Percentiles rank a stretch among this genome's conserved stretches.
phyloP scores from a whole-genome alignment of 495 filamentous ascomycete genomes.

The Aspergillus nidulans region DNA sequence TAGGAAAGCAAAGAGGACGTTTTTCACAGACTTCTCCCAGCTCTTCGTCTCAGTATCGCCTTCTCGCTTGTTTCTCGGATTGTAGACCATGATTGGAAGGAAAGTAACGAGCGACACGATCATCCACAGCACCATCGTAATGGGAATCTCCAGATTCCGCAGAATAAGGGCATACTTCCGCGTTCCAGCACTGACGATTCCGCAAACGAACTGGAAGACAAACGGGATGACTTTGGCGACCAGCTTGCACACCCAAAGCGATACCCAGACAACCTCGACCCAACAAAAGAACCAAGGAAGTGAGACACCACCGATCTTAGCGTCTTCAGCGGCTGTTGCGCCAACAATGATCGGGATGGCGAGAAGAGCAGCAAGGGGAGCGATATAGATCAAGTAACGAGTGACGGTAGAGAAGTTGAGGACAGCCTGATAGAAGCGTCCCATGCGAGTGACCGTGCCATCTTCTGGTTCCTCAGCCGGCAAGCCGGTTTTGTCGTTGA shows the following conservation, averaged over 20 bases:
- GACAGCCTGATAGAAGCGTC: conserved; percentile 80
- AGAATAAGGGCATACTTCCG: conserved; percentile 88
- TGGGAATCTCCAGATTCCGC: conserved; percentile 71
- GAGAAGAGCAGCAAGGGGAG: conserved; percentile 70
- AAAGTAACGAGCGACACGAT: conserved; percentile 78
- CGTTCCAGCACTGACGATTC: conserved; percentile 85
- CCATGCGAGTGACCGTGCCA: conserved; percentile 72
- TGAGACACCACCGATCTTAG: conserved; percentile 59
- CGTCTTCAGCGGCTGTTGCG: conserved; percentile 47
- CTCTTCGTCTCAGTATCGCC: conserved; percentile 31
- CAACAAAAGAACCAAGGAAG: conserved; percentile 81
- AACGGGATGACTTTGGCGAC: conserved; percentile 71
- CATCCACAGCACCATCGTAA: conserved; percentile 85
- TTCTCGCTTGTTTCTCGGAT: conserved; percentile 29
- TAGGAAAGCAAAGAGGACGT: conserved; percentile 71
- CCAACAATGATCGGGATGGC: conserved; percentile 78
- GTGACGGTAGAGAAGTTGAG: conserved; percentile 80
- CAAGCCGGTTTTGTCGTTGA: conserved; percentile 45
- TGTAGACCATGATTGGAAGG: conserved; percentile 56
- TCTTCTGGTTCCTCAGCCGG: conserved; percentile 49
- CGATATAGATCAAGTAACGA: conserved; percentile 83
- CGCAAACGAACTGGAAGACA: conserved; percentile 81
- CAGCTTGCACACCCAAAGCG: conserved; percentile 83
- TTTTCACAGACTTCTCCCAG: conserved; percentile 62
- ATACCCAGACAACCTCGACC: conserved; percentile 88